These are phyloP conservation scores for Teratosphaeria gauchensis DNA, from an alignment of 2,329 filamentous ascomycete genomes.

Conservation along the genomic window DNA sequence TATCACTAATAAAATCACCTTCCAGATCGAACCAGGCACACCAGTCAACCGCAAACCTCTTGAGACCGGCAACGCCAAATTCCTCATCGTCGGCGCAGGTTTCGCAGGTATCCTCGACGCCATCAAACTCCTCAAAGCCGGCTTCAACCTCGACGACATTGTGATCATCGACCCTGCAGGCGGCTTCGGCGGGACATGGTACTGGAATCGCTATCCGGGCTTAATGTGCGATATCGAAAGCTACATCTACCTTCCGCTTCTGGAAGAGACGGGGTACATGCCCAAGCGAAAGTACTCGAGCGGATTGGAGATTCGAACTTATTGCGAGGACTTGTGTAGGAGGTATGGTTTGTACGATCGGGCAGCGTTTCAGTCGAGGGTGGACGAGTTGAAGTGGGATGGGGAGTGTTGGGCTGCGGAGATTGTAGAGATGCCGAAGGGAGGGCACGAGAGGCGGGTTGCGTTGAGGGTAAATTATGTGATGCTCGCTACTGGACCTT, in stretches of 20 bases:
- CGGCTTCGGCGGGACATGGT: slow-evolving; percentile 42
- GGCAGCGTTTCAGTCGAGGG: slow-evolving; percentile 40
- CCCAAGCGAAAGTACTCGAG: slow-evolving; percentile 42
- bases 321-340: slow-evolving; percentile 37
- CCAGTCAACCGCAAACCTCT: slow-evolving; percentile 9
- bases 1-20: not conserved
- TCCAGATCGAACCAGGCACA: slow-evolving; percentile 8
- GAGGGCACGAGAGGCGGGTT: slow-evolving; percentile 12
- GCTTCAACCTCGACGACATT: slow-evolving; percentile 28
- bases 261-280: slow-evolving; percentile 51
- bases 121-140: slow-evolving; percentile 30
- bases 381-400: slow-evolving; percentile 39
- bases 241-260: slow-evolving; percentile 50
- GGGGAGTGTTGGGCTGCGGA: slow-evolving; percentile 30
- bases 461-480: slow-evolving; percentile 31
- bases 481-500: slow-evolving; percentile 29
- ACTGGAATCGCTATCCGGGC: slow-evolving; percentile 42
- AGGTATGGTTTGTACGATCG: slow-evolving; percentile 34
- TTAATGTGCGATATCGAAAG: slow-evolving; percentile 49
- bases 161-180: slow-evolving; percentile 37
- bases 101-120: slow-evolving; percentile 36
- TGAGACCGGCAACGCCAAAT: slow-evolving; percentile 3
- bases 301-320: slow-evolving; percentile 37
- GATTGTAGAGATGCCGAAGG: slow-evolving; percentile 22
- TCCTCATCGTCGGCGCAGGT: slow-evolving; percentile 31